Evolutionary conservation across 2,329 filamentous ascomycete species (phyloP).

Genomic region (Nigrospora oryzae): DNA sequence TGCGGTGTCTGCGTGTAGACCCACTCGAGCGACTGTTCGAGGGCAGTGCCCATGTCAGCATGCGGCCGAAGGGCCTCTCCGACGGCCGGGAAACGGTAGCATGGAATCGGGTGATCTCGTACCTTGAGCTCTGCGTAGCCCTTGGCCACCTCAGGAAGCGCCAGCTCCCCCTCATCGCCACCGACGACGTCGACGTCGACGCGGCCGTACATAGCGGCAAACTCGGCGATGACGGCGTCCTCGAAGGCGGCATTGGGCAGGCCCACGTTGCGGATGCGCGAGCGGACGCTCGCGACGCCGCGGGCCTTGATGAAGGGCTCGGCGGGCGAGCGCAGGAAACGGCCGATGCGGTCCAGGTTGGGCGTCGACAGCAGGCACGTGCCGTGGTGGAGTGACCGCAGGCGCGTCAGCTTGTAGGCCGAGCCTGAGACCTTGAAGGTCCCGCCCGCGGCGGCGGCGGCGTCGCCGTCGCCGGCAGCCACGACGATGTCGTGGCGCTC

Average conservation of each 20-base stretch:
- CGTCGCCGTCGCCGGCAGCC: constrained; percentile 1
- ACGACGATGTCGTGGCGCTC: constrained; percentile 84
- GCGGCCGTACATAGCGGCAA: constrained; percentile 55
- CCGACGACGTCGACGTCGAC: constrained; percentile 32
- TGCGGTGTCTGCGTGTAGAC: constrained; percentile 79
- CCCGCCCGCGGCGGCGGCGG: not conserved
- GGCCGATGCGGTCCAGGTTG: constrained; percentile 60
- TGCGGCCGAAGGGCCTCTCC: not conserved
- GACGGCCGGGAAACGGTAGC: not conserved
- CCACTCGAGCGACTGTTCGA: constrained; percentile 55
- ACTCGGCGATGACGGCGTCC: constrained; percentile 54
- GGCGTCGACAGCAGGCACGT: constrained; percentile 77
- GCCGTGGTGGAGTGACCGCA: constrained; percentile 81
- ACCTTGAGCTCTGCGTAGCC: constrained; percentile 57
- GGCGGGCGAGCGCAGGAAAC: constrained; percentile 70
- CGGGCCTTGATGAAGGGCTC: constrained; percentile 68
- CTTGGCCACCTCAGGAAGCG: constrained; percentile 46
- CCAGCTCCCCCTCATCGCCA: constrained; percentile 34
- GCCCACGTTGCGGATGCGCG: constrained; percentile 71
- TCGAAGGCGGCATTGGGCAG: constrained; percentile 39
- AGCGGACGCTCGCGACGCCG: constrained; percentile 87
- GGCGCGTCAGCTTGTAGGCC: constrained; percentile 83
- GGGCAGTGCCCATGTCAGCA: not conserved
- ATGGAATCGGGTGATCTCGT: constrained; percentile 14
- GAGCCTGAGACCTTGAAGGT: constrained; percentile 83